Conservation (phyloP, 169 alveolate genomes). For the Besnoitia besnoiti region DNA sequence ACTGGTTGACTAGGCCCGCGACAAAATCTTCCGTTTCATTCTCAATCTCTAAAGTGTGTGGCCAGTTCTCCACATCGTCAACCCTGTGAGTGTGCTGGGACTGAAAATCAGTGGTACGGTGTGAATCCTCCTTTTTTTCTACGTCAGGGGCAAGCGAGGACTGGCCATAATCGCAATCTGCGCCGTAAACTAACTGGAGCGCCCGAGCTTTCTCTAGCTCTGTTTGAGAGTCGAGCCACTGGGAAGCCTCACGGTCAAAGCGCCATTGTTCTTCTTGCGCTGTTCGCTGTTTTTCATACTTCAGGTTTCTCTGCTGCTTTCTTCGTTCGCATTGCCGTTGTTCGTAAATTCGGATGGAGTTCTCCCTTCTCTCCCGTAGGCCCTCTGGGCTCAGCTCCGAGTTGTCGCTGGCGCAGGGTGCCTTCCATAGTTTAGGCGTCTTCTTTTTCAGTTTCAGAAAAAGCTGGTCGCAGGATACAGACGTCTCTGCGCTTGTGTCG, state of each 20-base stretch:
- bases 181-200: not conserved
- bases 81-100: no score
- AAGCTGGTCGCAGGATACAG: not conserved
- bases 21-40: no score
- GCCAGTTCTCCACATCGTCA: no score
- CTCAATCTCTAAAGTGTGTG: no score
- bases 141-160: no score
- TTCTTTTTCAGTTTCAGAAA: not conserved
- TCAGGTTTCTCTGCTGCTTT: not conserved
- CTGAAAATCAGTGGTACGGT: no score
- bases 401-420: not conserved
- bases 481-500: not conserved
- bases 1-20: no score
- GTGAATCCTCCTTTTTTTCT: no score
- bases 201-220: not conserved
- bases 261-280: constrained; percentile 43
- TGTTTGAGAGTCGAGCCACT: not conserved
- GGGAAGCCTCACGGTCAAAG: not conserved
- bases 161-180: no score
- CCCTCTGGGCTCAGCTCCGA: not conserved
- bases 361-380: not conserved
- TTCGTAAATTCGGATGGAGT: not conserved
- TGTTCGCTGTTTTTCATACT: not conserved
- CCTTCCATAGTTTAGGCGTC: not conserved
- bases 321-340: not conserved